phyloP scores from a whole-genome alignment of 129 eudicot species.

The Centella asiatica region DNA sequence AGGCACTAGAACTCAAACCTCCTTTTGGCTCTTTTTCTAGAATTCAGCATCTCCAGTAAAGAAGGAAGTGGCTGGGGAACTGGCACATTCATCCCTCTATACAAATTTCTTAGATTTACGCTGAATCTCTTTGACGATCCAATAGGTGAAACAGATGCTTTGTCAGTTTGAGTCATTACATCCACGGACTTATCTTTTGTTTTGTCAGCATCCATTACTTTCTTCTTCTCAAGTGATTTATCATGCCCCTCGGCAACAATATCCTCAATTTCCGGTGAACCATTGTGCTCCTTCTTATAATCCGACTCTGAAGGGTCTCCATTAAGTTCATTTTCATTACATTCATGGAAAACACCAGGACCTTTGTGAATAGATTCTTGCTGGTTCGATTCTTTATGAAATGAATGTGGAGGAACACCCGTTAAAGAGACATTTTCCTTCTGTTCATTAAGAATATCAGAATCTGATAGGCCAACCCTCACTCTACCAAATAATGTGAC shows the following conservation, averaged over 20 bases:
- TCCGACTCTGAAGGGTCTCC: not conserved
- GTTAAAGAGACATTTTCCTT: not conserved
- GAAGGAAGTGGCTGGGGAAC: constrained; percentile 88
- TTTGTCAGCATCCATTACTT: constrained; percentile 14
- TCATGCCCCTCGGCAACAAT: constrained; percentile 13
- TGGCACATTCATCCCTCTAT: constrained; percentile 58
- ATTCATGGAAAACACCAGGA: not conserved
- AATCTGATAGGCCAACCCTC: constrained; percentile 44
- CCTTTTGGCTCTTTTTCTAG: constrained; percentile 32
- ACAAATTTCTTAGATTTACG: constrained; percentile 44
- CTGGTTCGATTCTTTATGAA: not conserved
- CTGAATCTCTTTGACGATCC: constrained; percentile 25
- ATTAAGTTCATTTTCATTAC: not conserved
- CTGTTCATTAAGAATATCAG: constrained; percentile 22
- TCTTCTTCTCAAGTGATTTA: constrained; percentile 13
- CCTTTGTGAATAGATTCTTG: not conserved
- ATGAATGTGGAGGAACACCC: not conserved
- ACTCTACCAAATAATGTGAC: constrained; percentile 84
- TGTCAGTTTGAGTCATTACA: not conserved
- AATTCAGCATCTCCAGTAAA: constrained; percentile 46
- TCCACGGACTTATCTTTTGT: constrained; percentile 18
- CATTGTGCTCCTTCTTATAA: not conserved
- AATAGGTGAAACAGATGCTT: constrained; percentile 16
- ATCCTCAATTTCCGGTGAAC: constrained; percentile 8
- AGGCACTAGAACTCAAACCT: constrained; percentile 4